Evolutionary conservation across 768 basidiomycete species (phyloP).

Genomic region (Phanerochaete carnosa): DNA sequence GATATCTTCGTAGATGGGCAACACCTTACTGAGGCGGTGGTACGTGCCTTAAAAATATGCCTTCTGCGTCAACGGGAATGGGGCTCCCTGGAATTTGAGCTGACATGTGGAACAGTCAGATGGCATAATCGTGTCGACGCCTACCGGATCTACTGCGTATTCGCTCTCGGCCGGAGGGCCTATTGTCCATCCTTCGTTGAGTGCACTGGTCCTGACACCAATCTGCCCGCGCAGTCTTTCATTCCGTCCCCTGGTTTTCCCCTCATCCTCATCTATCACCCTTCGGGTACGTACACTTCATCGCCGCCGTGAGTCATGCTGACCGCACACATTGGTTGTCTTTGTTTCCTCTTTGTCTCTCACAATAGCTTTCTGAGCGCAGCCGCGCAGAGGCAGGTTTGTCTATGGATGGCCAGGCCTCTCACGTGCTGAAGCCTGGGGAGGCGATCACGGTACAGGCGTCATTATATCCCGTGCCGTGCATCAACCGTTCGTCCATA

Average conservation of each 20-base stretch:
- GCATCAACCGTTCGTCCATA: conserved; percentile 84
- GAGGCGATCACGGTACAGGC: conserved; percentile 84
- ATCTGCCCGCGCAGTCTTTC: conserved; percentile 92
- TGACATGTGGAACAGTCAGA: conserved; percentile 60
- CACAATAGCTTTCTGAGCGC: conserved; percentile 70
- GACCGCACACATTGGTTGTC: neutral
- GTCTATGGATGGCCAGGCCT: conserved; percentile 90
- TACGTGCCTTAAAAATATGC: conserved; percentile 44
- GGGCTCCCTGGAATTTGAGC: no score
- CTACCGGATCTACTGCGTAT: conserved; percentile 95
- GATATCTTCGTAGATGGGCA: conserved; percentile 94
- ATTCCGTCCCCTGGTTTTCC: conserved; percentile 90
- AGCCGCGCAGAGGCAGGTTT: conserved; percentile 86
- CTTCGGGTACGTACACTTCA: conserved; percentile 50
- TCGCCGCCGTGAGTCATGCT: neutral
- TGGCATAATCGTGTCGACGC: conserved; percentile 91
- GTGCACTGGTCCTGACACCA: conserved; percentile 90
- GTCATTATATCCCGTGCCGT: conserved; percentile 88
- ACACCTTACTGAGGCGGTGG: conserved; percentile 93
- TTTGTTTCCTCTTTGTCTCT: conserved; percentile 8
- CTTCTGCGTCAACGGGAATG: no score
- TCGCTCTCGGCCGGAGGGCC: conserved; percentile 94
- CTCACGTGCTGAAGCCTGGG: conserved; percentile 77
- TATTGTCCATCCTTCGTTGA: conserved; percentile 90
- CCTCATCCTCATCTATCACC: conserved; percentile 73